Conservation (phyloP, 2,329 filamentous ascomycete species). For the Fusarium verticillioides region DNA sequence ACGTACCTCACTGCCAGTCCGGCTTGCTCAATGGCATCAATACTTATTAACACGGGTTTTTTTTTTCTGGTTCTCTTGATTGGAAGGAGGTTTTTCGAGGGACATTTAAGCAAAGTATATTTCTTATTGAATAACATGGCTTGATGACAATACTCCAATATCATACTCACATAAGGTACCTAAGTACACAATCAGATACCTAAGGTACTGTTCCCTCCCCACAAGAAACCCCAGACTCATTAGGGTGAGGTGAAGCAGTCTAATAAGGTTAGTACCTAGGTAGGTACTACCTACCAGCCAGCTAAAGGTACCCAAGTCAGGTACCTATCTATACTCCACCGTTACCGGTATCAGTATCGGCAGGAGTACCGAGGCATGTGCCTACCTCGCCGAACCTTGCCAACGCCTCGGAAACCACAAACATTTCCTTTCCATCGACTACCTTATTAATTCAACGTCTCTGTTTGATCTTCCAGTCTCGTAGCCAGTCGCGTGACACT, state of each 20-base stretch:
- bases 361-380: constrained; percentile 44
- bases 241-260: not conserved
- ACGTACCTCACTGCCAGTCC: not conserved
- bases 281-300: not conserved
- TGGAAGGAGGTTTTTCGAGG: not conserved
- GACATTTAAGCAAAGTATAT: not conserved
- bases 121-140: not conserved
- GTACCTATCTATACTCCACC: constrained; percentile 18
- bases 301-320: not conserved
- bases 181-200: not conserved
- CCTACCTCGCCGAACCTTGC: constrained; percentile 39
- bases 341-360: constrained; percentile 25
- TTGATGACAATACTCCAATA: not conserved
- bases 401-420: constrained; percentile 33
- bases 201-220: not conserved
- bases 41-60: not conserved
- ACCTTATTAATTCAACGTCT: not conserved
- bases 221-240: constrained; percentile 17
- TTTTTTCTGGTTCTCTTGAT: not conserved
- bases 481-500: not conserved
- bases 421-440: not conserved
- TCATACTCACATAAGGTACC: not conserved
- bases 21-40: not conserved
- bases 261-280: not conserved
- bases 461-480: not conserved